Evolutionary conservation across 2,329 filamentous ascomycete genomes (phyloP), one percentile per base, ranked within the genome.

Genomic region (Claviceps cyperi): DNA sequence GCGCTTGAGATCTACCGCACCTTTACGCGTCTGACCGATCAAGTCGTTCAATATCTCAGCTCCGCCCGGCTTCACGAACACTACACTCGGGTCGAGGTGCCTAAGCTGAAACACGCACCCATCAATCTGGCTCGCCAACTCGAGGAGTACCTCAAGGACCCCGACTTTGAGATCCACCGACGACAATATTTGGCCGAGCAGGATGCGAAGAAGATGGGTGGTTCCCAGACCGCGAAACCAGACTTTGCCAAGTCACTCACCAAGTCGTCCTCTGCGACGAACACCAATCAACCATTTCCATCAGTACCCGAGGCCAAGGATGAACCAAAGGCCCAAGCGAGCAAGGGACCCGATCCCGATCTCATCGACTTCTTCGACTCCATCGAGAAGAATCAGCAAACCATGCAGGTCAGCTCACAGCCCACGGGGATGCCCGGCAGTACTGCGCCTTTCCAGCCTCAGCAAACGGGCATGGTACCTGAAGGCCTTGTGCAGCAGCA

Each of bases 101-200:
- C 92, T 9, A 96, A 95, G 70, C 76, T 98, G 57, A 97, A 96
- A 70, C 92, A 98, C 64, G 92, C 92, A 5, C 94, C 92, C 1
- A 90, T 94, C 1, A 94, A 92, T 62, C 69, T 98, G 48, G 86
- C 87, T 15, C 83, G 83, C 24, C 88, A 94, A 50, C 75, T 98
- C 24, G 89, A 97, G 64, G 92, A 98, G 58, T 97, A 98, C 62
- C 72, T 98, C 44, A 83, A 90, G 55, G 92, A 98, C 60, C 82
- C 88, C 3, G 92, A 98, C 64, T 98, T 98, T 60, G 92, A 98
- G 59, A 77, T 90, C 50, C 92, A 97, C 59, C 78, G 92, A 54
- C 76, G 89, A 58, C 92, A 98, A 63, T 98, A 95, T 61, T 70
- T 97, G 47, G 86, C 87, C 1, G 87, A 94, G 62, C 84, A 91